Evolutionary conservation across 768 basidiomycete species (phyloP).

Genomic region (Lyophyllum atratum): DNA sequence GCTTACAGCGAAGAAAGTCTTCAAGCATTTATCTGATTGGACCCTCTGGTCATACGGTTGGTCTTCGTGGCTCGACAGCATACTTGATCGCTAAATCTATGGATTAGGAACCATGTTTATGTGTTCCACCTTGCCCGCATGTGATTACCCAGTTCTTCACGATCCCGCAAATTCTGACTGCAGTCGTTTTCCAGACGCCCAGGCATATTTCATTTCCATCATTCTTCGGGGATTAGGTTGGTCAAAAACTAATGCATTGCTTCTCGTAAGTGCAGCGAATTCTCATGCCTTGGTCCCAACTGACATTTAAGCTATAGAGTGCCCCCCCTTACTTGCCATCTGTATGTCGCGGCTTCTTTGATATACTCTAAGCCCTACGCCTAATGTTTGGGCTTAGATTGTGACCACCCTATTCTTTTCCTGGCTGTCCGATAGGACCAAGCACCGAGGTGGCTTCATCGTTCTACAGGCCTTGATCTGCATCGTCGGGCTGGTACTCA

Average conservation of each 20-base stretch:
- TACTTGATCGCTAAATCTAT: slow-evolving; percentile 1
- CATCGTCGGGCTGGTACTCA: slow-evolving; percentile 37
- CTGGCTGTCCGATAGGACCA: slow-evolving; percentile 46
- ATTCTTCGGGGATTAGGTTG: slow-evolving; percentile 50
- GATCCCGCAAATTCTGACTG: neutral
- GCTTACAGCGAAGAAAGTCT: slow-evolving; percentile 36
- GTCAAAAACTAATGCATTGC: slow-evolving; percentile 34
- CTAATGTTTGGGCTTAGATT: slow-evolving; percentile 24
- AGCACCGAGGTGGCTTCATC: slow-evolving; percentile 44
- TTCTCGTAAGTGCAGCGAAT: slow-evolving; percentile 34
- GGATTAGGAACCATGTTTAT: slow-evolving; percentile 43
- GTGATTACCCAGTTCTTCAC: slow-evolving; percentile 21
- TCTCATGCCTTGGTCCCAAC: neutral
- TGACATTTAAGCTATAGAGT: slow-evolving; percentile 28
- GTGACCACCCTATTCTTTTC: slow-evolving; percentile 43
- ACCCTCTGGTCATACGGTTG: slow-evolving; percentile 48
- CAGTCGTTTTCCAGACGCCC: slow-evolving; percentile 29
- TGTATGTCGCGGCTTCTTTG: slow-evolving; percentile 24
- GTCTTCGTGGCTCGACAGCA: slow-evolving; percentile 3
- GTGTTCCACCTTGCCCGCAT: slow-evolving; percentile 45
- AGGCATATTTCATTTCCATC: slow-evolving; percentile 48
- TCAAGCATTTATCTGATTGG: slow-evolving; percentile 45
- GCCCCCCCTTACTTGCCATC: slow-evolving; percentile 49
- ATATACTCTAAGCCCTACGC: neutral
- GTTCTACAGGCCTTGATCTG: slow-evolving; percentile 38